Percentiles rank a stretch among this genome's conserved stretches.
These are phyloP conservation scores for Nematodospora anomalae DNA, from an alignment of 1,139 yeast genomes.

Conservation along the genomic window DNA sequence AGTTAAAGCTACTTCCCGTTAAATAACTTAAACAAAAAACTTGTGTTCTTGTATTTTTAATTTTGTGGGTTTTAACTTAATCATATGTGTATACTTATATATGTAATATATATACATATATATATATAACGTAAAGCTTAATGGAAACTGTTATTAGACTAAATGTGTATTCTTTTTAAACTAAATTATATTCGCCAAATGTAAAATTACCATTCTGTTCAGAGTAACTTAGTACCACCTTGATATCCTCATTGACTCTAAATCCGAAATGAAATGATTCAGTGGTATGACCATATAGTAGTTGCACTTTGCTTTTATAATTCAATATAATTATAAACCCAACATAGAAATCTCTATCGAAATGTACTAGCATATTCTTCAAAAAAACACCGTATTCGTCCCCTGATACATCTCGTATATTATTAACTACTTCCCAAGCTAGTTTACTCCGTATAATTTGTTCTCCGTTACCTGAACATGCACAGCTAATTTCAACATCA, in stretches of 20 bases:
- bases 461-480: constrained; percentile 61
- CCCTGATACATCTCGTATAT: constrained; percentile 8
- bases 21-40: constrained; percentile 33
- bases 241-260: constrained; percentile 17
- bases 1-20: constrained; percentile 96
- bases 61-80: constrained; percentile 11
- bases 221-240: constrained; percentile 29
- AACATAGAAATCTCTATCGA: constrained; percentile 21
- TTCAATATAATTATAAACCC: constrained; percentile 33
- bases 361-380: constrained; percentile 11
- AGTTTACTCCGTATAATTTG: constrained; percentile 46
- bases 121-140: constrained; percentile 7
- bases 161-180: constrained; percentile 4
- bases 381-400: constrained; percentile 16
- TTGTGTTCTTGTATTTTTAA: constrained; percentile 18
- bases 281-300: constrained; percentile 45
- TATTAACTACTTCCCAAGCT: constrained; percentile 29
- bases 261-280: constrained; percentile 47
- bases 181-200: constrained; percentile 35
- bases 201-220: constrained; percentile 26
- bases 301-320: constrained; percentile 14
- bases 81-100: not conserved
- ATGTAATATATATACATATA: constrained; percentile 4
- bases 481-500: constrained; percentile 29
- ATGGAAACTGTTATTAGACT: constrained; percentile 1